These are phyloP conservation scores for Talaromyces adpressus DNA, from an alignment of 495 filamentous ascomycete species.

Conservation along the genomic window DNA sequence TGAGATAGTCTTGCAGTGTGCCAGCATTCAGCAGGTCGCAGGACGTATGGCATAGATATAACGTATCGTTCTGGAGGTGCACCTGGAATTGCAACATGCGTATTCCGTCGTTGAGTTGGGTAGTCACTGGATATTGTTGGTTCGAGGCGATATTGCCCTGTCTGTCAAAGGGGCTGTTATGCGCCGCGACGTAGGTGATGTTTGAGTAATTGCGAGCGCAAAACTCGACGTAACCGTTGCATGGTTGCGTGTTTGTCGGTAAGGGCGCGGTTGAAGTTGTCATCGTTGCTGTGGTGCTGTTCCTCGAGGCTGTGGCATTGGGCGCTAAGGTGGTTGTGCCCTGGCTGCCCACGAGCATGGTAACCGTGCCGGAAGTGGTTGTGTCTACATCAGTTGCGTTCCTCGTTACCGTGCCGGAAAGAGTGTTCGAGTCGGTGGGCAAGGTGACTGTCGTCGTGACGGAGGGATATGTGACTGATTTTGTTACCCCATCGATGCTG, in stretches of 20 bases:
- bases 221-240: constrained; percentile 82
- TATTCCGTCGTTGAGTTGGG: constrained; percentile 81
- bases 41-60: constrained; percentile 65
- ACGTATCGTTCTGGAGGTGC: constrained; percentile 56
- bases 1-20: constrained; percentile 67
- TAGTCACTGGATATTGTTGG: constrained; percentile 59
- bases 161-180: constrained; percentile 79
- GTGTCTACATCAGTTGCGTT: constrained; percentile 24
- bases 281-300: constrained; percentile 17
- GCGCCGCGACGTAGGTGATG: constrained; percentile 77
- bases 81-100: constrained; percentile 87
- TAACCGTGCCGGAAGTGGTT: constrained; percentile 28
- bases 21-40: constrained; percentile 78
- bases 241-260: constrained; percentile 64
- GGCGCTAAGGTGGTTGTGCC: constrained; percentile 25
- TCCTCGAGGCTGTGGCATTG: constrained; percentile 28
- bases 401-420: constrained; percentile 15
- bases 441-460: constrained; percentile 9
- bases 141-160: constrained; percentile 69
- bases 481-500: background rate
- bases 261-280: constrained; percentile 31
- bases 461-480: constrained; percentile 7
- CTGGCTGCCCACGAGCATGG: constrained; percentile 30
- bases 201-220: constrained; percentile 79
- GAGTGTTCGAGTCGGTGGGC: constrained; percentile 12